Percentiles rank a stretch among this genome's conserved stretches.
These are phyloP conservation scores for Vaccinium macrocarpon DNA, from an alignment of 148 eudicot genomes.

Conservation along the genomic window DNA sequence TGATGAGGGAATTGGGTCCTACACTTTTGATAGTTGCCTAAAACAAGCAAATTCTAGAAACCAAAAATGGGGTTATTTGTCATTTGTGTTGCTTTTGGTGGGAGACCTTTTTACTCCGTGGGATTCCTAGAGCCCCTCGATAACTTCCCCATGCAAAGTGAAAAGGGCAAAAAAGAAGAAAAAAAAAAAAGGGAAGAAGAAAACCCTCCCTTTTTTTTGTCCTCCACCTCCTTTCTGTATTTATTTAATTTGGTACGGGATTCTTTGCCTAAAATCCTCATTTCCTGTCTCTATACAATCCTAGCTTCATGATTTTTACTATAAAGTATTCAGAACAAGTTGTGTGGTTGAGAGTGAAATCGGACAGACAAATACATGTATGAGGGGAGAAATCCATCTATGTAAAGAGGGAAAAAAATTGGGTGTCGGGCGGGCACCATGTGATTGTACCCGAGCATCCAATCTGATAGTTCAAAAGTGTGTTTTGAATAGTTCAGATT, in stretches of 20 bases:
- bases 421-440: no score
- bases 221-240: neutral
- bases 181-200: no score
- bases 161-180: neutral
- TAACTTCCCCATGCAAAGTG: conserved; percentile 7
- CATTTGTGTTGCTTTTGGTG: neutral
- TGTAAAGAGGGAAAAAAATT: no score
- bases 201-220: no score
- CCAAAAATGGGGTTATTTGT: no score
- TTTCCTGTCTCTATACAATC: neutral
- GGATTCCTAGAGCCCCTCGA: conserved; percentile 21
- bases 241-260: neutral
- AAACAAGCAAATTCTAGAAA: neutral
- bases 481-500: no score
- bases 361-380: neutral
- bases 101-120: neutral
- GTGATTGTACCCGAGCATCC: no score
- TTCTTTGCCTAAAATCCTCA: neutral
- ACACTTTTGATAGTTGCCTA: conserved; percentile 9
- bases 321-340: neutral
- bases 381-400: neutral
- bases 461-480: no score
- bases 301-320: neutral
- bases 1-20: conserved; percentile 16
- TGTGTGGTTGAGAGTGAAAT: neutral